Evolutionary conservation across 345 rosid species (phyloP).

Genomic region (Lenwebbia sp.): DNA sequence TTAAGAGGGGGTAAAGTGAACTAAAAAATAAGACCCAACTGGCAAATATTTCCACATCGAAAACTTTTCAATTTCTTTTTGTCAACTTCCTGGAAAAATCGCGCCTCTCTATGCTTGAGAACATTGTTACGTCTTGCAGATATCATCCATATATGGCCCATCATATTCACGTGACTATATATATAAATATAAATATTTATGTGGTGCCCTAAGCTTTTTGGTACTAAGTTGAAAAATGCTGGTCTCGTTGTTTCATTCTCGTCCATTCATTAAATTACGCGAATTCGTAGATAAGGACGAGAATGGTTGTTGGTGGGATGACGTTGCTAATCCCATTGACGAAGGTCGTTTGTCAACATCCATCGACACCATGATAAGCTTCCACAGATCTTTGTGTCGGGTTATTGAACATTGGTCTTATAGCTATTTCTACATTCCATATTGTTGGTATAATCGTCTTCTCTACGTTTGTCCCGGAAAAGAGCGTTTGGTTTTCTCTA

Average conservation of each 20-base stretch:
- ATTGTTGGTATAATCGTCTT: neutral
- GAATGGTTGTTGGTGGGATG: neutral
- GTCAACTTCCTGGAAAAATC: neutral
- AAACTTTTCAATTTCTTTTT: neutral
- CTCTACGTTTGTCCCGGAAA: too few relatives aligned
- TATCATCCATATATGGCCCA: neutral
- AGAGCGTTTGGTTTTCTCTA: too few relatives aligned
- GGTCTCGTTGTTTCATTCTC: neutral
- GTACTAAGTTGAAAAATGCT: neutral
- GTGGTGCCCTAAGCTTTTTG: neutral
- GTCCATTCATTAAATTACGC: neutral
- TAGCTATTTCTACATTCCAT: neutral
- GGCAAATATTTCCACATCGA: neutral
- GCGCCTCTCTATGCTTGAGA: neutral
- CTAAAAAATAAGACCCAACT: neutral
- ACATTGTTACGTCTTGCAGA: neutral
- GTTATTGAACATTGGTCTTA: neutral
- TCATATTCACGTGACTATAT: neutral
- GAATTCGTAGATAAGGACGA: neutral
- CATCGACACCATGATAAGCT: neutral
- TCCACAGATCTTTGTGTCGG: neutral
- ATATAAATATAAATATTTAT: too few relatives aligned
- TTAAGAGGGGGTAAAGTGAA: neutral
- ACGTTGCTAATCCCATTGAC: neutral
- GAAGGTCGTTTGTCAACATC: neutral